Evolutionary conservation across 169 alveolate genomes (phyloP), one percentile per base, ranked within the genome.

Genomic region (Cyclospora cayetanensis): DNA sequence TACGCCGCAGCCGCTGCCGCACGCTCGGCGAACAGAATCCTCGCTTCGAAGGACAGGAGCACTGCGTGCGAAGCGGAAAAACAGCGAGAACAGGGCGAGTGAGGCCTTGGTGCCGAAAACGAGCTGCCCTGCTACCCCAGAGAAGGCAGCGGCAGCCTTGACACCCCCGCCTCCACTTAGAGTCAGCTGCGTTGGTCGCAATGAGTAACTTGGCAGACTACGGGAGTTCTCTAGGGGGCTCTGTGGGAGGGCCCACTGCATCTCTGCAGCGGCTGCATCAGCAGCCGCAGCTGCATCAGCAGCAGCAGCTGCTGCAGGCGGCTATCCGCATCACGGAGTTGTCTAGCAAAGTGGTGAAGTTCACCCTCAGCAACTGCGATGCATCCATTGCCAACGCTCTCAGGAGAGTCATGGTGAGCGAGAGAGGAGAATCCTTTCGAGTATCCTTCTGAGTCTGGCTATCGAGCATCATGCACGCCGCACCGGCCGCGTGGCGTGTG

Each of bases 311-410:
- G 18, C 60, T 9, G 60, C 60, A 50, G 60, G 77, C 90, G 60
- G 52, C 65, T 11, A 87, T 87, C 55, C 29, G 34, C 53, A 70
- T 87, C 22, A 63, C 37, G 46, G 77, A 70, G 27, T 46, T 87
- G 18, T 66, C 87, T 31, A 27, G 34, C 4, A 18, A 66, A 1
- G 42, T 22, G 29, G 87, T 94, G 20, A 95, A 96, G 95, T 97
- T 97, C 90, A 93, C 92, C 42, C 95, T 98, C 66, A 90, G 90
- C 29, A 96, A 97, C 50, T 94, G 96, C n/a, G 98, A 98, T 80
- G 91, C 96, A 35, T 93, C 98, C n/a, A 91, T 97, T 79, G 99
- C 99, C 4, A 97, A 97, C 93, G 95, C 99, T 1, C 94, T 98
- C 34, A 88, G 99, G 72, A 92, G 99, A 80, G 95, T 97, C 55